Conservation (phyloP, 2,329 filamentous ascomycete species). For the Microcyclospora tardicrescens region DNA sequence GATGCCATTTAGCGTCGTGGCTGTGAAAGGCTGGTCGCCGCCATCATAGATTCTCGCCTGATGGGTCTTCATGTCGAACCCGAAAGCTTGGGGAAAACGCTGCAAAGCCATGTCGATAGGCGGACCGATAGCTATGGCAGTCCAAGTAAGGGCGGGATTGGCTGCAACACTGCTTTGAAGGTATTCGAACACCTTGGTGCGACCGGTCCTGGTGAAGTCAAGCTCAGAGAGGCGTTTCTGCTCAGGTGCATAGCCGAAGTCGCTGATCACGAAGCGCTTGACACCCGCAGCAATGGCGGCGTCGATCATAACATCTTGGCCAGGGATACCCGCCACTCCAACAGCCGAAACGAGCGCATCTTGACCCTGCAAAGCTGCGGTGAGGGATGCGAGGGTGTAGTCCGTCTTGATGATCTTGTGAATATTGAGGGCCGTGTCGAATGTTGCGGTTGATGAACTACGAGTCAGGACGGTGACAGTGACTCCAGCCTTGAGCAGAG, state of each 20-base stretch:
- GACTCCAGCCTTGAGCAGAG: conserved; percentile 23
- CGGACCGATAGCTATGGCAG: conserved; percentile 7
- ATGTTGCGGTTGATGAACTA: conserved; percentile 23
- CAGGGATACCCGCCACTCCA: conserved; percentile 4
- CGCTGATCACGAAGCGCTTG: conserved; percentile 8
- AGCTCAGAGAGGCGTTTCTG: conserved; percentile 6
- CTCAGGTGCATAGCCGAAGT: conserved; percentile 21
- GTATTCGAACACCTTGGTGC: conserved; percentile 3
- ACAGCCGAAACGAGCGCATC: conserved; percentile 11
- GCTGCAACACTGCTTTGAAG: conserved; percentile 17
- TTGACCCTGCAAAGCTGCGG: conserved; percentile 22
- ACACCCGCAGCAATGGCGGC: conserved; percentile 9
- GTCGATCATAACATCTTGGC: conserved; percentile 6
- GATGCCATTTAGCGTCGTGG: conserved; percentile 39
- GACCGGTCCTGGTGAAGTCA: conserved; percentile 1
- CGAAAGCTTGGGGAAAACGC: too few relatives aligned
- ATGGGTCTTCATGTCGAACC: conserved; percentile 39
- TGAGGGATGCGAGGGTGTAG: conserved; percentile 32
- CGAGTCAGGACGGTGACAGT: conserved; percentile 42
- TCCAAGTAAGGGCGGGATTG: conserved; percentile 7
- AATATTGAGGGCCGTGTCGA: too few relatives aligned
- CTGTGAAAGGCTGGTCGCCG: conserved; percentile 37
- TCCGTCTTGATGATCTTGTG: conserved; percentile 27
- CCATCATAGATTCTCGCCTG: conserved; percentile 42
- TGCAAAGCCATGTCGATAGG: conserved; percentile 12